Evolutionary conservation across 371 early-diverging fungal species (phyloP), one percentile per base, ranked within the genome.

Genomic region (Dichotomocladium elegans): DNA sequence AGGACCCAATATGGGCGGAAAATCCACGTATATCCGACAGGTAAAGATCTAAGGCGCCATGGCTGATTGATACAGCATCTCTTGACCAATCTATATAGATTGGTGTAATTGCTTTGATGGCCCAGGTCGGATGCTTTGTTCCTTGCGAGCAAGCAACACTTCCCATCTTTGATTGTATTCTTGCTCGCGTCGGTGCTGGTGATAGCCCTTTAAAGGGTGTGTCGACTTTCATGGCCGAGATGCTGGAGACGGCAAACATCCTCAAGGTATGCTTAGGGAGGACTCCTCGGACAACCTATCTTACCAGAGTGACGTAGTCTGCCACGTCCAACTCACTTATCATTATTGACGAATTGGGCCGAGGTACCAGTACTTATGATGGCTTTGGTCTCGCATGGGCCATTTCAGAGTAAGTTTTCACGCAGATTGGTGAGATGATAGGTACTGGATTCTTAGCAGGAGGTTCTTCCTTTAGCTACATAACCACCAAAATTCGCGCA

Each of bases 191-290:
- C 0, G 99, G 99, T 5, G 99, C 99, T 1, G 91, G 94, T 25
- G 99, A 99, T 62, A 89, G 89, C 54, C 91, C 94, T 56, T 74
- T 92, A 41, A 93, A 90, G 47, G 96, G 97, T 24, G 89, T 95
- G 0, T 95, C 96, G 3, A 99, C 99, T 3, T 99, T 99, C 66
- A 99, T 99, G 99, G 91, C 94, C 0, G 99, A 99, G 75, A 99
- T 99, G 99, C 72, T 96, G 11, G 99, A 99, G 69, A 96, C 99
- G 1, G 87, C 97, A 0, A 83, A 90, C 2, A 99, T 99, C 62
- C 67, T 98, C 21, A 83, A 90, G 64, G 89, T 84, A 63, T 55
- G 60, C 52, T 15, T n/a, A n/a, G n/a, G n/a, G n/a, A n/a, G n/a
- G n/a, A n/a, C n/a, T n/a, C n/a, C n/a, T n/a, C n/a, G n/a, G n/a